Evolutionary conservation across 169 alveolate species (phyloP), one percentile per base, ranked within the genome.

Genomic region (Sarcocystis neurona): DNA sequence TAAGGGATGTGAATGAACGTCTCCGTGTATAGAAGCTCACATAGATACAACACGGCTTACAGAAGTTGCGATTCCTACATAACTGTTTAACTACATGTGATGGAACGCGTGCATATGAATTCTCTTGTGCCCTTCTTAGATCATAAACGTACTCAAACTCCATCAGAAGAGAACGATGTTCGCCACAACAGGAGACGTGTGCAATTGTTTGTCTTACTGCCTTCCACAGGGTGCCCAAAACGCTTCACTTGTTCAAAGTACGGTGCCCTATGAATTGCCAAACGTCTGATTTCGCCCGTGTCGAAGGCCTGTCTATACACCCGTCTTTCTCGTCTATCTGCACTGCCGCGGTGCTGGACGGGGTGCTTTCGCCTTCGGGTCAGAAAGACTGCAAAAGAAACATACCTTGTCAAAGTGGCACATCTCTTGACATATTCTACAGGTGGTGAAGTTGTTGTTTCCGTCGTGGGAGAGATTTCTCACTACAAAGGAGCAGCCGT

Each of bases 281-380:
- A 50, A 78, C 94, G n/a, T 88, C 93, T 37, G 89, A 70, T 5
- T 92, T 92, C 48, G 89, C 94, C 20, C 58, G 75, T 4, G 79
- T 93, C 72, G 77, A 89, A 32, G 95, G 95, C 1, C 70, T 94
- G 27, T 88, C 93, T 41, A 89, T 93, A 53, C 95, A 93, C 86
- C 93, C 98, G 37, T 90, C 97, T 5, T 92, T 97, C 48, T 85
- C 98, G 1, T 96, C 98, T 32, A 95, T 96, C 44, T 96, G 98
- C 70, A 92, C 96, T 39, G 90, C 98, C 1, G 97, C 98, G 30
- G 80, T 96, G 32, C 94, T 88, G 85, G 98, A 96, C 88, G 97
- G 97, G 15, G 95, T 96, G 30, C 60, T 96, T 32, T 87, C 96
- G n/a, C 96, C 96, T 18, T 70, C 95, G 53, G 97, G 98, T 50